Base-by-base conservation (phyloP, 208 protist species). In the Leishmania guyanensis region DNA sequence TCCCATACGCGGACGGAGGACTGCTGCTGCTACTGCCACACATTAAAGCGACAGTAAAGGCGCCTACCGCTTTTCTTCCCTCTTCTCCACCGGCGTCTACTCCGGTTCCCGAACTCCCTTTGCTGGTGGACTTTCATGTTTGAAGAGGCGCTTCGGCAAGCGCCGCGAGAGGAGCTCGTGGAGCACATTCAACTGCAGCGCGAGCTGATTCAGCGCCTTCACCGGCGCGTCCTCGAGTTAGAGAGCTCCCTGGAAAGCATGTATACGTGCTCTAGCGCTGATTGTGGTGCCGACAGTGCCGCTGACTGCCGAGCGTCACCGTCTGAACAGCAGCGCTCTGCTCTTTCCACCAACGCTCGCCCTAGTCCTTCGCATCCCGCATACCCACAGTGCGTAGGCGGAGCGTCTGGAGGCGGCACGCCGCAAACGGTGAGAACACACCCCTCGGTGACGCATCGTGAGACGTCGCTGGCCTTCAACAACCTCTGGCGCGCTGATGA, bases 101-200 rank as follows among this genome's bases (percentile, higher is more conserved):
- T 56, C n/a, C 50, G 2, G 29, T 66, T 50, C 26, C 72, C 5
- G 73, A 43, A 17, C 33, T 56, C 17, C 12, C 8, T 73, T 56
- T 51, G 56, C 9, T 50, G 12, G 8, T 10, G 17, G 50, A 22
- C 43, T 14, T 22, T 29, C 33, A 86, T 83, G 82, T 83, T 87
- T 36, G 83, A 92, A 20, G 82, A 90, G 26, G 75, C 79, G 12
- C 65, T 94, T 2, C 73, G 53, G 29, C 71, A 76, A 43, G 92
- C 92, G 16, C 87, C 78, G 12, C 84, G 89, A 0, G 90, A 91
- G 80, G 92, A 95, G 77, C 84, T 93, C 4, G 71, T 91, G 36
- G 83, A 89, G 58, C 90, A 93, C 80, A 86, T 95, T 65, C 80
- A 72, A 33, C 83, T 90, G 0, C 92, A 95, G 80, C 87, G 89